These are phyloP conservation scores for Colletotrichum chlorophyti DNA, from an alignment of 2,329 filamentous ascomycete genomes.

Conservation along the genomic window DNA sequence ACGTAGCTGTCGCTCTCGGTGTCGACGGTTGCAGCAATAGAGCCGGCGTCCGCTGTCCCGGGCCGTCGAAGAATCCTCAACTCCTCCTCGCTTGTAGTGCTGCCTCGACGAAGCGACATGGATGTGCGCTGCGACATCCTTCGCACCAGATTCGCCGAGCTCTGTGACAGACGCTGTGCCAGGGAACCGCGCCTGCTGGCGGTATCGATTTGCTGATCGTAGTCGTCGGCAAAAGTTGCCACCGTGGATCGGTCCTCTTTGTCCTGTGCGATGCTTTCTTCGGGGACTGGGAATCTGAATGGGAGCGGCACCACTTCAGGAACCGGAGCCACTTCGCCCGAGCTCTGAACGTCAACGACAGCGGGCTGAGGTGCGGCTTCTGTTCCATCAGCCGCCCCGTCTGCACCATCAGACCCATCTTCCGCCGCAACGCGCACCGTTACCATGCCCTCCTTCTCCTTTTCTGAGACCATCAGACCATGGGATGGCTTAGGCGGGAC, in stretches of 20 bases:
- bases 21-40: slow-evolving; percentile 65
- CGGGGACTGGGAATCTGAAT: slow-evolving; percentile 62
- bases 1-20: slow-evolving; percentile 53
- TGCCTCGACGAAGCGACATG: slow-evolving; percentile 24
- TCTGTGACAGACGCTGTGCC: slow-evolving; percentile 56
- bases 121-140: slow-evolving; percentile 42
- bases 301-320: slow-evolving; percentile 70
- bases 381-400: neutral
- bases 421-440: slow-evolving; percentile 61
- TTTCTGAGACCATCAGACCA: slow-evolving; percentile 49
- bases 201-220: slow-evolving; percentile 44
- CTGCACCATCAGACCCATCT: slow-evolving; percentile 38
- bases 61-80: slow-evolving; percentile 44
- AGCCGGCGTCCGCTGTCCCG: slow-evolving; percentile 52
- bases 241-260: slow-evolving; percentile 69
- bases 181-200: slow-evolving; percentile 44
- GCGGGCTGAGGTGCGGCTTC: neutral
- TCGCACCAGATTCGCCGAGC: slow-evolving; percentile 48
- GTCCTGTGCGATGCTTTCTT: slow-evolving; percentile 43
- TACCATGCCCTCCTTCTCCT: slow-evolving; percentile 52
- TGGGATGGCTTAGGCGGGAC: slow-evolving; percentile 38
- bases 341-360: neutral
- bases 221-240: slow-evolving; percentile 72
- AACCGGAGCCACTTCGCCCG: slow-evolving; percentile 40
- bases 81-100: slow-evolving; percentile 50